phyloP scores from a whole-genome alignment of 805 yeast genomes.

The Metschnikowia hibisci region DNA sequence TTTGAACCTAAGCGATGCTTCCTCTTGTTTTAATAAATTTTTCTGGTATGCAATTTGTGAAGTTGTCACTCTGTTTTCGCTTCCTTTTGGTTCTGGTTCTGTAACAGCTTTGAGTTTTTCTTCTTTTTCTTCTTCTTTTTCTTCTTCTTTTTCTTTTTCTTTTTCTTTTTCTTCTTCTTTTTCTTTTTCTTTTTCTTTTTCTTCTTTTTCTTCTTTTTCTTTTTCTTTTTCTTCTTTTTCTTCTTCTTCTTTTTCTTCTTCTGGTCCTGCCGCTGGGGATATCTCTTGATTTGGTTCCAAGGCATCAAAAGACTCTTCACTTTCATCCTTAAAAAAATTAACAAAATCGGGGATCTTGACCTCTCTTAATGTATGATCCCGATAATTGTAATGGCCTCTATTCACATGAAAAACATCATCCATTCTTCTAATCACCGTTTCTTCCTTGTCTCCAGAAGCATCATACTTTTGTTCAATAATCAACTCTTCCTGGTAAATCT shows the following conservation, averaged over 20 bases:
- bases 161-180: too few species aligned
- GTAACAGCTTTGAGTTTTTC: too few species aligned
- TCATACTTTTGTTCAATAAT: conserved; percentile 10
- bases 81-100: too few species aligned
- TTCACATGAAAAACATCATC: not conserved
- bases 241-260: too few species aligned
- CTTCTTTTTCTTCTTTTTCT: too few species aligned
- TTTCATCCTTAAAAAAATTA: conserved; percentile 8
- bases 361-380: not conserved
- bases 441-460: conserved; percentile 9
- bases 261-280: too few species aligned
- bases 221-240: too few species aligned
- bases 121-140: too few species aligned
- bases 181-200: too few species aligned
- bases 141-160: too few species aligned
- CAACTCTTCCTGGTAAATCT: conserved; percentile 13
- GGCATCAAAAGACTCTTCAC: too few species aligned
- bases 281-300: too few species aligned
- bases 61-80: not conserved
- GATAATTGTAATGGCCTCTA: conserved; percentile 2
- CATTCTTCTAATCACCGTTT: conserved; percentile 11
- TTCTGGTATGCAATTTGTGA: not conserved
- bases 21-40: not conserved
- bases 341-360: conserved; percentile 14
- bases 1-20: not conserved